Base-by-base conservation (phyloP, 805 yeast genomes). In the Kazachstania martiniae region DNA sequence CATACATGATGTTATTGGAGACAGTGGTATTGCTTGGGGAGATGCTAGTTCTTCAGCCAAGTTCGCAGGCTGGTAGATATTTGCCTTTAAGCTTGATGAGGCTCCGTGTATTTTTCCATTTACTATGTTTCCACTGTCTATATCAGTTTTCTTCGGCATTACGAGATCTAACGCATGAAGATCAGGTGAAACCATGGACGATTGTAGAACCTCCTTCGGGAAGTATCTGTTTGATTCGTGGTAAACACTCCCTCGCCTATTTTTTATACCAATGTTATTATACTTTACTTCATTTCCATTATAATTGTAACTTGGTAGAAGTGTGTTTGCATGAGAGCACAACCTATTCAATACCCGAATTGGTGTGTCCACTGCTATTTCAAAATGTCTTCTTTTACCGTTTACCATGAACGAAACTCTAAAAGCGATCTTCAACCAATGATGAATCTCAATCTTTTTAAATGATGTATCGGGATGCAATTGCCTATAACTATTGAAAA, bases 361-460 rank as follows among this genome's bases (percentile, higher is more conserved):
- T 4, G 98, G 98, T 3, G 95, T 81, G 57, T 89, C 97, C 36
- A 89, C 87, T 36, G 83, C 75, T 25, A 89, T 79, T 59, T 91
- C 97, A 51, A 79, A 89, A 49, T 85, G 95, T 53, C 84, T 89
- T 27, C 89, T 63, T 49, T 80, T 81, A 6, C 60, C 66, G 25
- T 19, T 10, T 32, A 77, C 74, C 8, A 65, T 47, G 40, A 69
- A 72, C 6, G 94, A 80, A 21, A 91, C 64, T 31, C 96, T 62
- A 33, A 89, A 61, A 38, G 91, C 77, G 10, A 91, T 70, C 57
- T 89, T 91, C 47, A 89, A 74, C 95, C 97, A 89, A 58, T 89
- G 98, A 46, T 82, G 87, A 5, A 87, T 70, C 56, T 84, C 84
- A 40, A 91, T 83, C 44, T 74, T 74, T 19, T 68, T 71, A 43